Percentiles rank a stretch among this genome's conserved stretches.
Conservation (phyloP, 2,329 filamentous ascomycete species). For the Epichloe typhina region DNA sequence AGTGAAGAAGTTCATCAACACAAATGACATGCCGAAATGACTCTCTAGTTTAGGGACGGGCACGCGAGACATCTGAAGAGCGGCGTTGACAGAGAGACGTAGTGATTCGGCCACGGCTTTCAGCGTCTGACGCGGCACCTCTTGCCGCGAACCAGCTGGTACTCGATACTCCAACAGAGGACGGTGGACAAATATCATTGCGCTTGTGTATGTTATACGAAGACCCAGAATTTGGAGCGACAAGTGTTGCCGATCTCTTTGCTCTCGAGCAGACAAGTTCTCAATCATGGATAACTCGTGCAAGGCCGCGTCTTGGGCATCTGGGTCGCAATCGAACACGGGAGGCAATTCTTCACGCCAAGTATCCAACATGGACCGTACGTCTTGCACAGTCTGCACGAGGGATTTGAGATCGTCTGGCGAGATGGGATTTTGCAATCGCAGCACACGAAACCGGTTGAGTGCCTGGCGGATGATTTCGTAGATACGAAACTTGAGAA, state of each 20-base stretch:
- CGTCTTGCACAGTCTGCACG: conserved; percentile 7
- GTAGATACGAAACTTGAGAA: conserved; percentile 16
- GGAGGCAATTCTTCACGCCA: conserved; percentile 6
- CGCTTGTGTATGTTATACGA: not conserved
- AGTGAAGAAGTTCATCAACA: conserved; percentile 10
- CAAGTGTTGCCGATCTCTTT: not conserved
- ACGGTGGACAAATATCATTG: conserved; percentile 4
- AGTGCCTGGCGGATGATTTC: conserved; percentile 15
- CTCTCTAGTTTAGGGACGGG: conserved; percentile 14
- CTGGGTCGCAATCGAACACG: conserved; percentile 2
- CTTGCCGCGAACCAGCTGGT: conserved; percentile 1
- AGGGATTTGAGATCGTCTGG: conserved; percentile 9
- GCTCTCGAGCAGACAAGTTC: not conserved
- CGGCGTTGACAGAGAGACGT: conserved; percentile 13
- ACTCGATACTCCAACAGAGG: conserved; percentile 3
- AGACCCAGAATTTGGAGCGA: conserved; percentile 1
- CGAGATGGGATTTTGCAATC: conserved; percentile 9
- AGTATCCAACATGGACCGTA: conserved; percentile 6
- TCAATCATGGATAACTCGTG: not conserved
- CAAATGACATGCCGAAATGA: conserved; percentile 11
- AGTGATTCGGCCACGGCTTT: conserved; percentile 14
- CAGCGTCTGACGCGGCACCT: conserved; percentile 5
- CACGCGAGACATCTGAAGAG: conserved; percentile 16
- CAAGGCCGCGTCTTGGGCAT: not conserved
- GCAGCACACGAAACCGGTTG: conserved; percentile 14